Base-by-base conservation (phyloP, 345 rosid genomes). In the Camelina laxa region DNA sequence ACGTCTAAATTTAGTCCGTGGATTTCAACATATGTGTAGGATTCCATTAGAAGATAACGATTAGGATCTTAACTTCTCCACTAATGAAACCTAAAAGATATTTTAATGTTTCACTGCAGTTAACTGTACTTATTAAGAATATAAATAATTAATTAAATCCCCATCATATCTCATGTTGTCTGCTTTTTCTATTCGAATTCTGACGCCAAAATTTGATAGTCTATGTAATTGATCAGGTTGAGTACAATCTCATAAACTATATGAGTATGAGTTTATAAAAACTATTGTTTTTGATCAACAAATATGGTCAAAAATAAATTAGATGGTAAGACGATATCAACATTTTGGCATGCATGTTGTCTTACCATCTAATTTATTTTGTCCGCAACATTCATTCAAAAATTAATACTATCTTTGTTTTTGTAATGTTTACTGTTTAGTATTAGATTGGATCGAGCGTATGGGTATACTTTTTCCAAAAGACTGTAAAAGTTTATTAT, bases 11-110 rank as follows among this genome's bases (percentile, higher is more conserved):
- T 39, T 39, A 14, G 15, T 36, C n/a, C 16, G 16, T 14, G 16
- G 16, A 42, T 42, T 48, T 48, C 20, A 47, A 47, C 21, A 17
- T 3, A 8, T 48, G 22, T 47, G 10, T 47, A n/a, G 10, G 56
- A 51, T 11, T 53, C 31, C 31, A 21, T 12, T 22, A 4, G 58
- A 22, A 53, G 58, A 53, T 22, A 20, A 53, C 12, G 31, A 53
- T 53, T 22, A 22, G n/a, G 58, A 22, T 53, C 58, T 53, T 53
- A 53, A 54, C 59, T 5, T 54, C 35, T 54, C 59, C 35, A 54
- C 59, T 54, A 22, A 22, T 54, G 16, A 13, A 54, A 54, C 59
- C 59, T 54, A 54, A 5, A 13, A 22, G 6, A 22, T 22, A 14
- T 54, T 54, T 54, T 27, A 54, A 54, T 54, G 24, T 24, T 22